Evolutionary conservation across 176 grass and related monocot genomes (phyloP), one percentile per base, ranked within the genome.

Genomic region (Puccinellia tenuiflora): DNA sequence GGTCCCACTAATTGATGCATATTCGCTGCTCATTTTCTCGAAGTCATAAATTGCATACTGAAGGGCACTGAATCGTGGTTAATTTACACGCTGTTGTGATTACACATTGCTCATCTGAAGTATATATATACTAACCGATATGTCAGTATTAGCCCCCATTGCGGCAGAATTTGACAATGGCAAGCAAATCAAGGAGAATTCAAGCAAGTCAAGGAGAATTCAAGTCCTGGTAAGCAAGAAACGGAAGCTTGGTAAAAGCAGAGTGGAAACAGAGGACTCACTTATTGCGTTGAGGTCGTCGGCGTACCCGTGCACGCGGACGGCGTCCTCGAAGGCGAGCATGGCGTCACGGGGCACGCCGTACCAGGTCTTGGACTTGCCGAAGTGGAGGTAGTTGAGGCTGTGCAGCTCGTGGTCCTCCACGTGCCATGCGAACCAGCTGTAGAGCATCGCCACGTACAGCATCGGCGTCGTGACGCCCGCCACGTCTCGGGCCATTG

Each of bases 341-440:
- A 90, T 84, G 71, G 93, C 97, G 47, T 96, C 91, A 56, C 97
- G 90, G 20, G 97, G 97, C 65, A 99, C 97, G 14, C 97, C 97
- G 21, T 99, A 99, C 97, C 97, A 99, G 21, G 93, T 99, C 80
- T 99, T 99, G 60, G 91, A 57, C 38, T 89, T 79, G 48, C 97
- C 97, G 71, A 94, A 95, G 63, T 99, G 97, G 62, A 96, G 85
- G 75, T 90, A 99, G 91, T 99, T 99, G 37, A 99, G 87, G 91
- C 97, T 99, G 73, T 99, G 92, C 55, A 99, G 86, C 64, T 99
- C 97, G 20, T 99, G 97, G 85, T 99, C 97, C 87, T 99, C 97
- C 51, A 99, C 97, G 60, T 99, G 97, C 97, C 97, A 99, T 5
- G 93, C 97, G 62, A 99, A 99, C 97, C 97, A 99, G 81, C 97